Evolutionary conservation across 228 moss, liverwort and hornwort species (phyloP), one percentile per base, ranked within the genome.

Genomic region (Sphagnum fallax): DNA sequence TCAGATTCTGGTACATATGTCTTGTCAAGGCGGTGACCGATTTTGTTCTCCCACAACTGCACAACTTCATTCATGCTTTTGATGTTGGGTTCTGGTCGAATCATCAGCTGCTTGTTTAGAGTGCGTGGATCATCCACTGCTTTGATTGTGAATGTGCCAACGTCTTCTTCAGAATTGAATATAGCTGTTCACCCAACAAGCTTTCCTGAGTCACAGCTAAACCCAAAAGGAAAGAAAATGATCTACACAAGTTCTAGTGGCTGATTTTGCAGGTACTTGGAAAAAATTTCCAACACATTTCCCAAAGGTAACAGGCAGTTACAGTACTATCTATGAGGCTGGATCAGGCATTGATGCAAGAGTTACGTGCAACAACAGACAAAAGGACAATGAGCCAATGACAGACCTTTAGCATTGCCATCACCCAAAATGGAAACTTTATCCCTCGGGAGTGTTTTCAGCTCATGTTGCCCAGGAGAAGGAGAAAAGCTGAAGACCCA

Each of bases 11-110:
- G 8, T 4, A 76, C n/a, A 49, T 74, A 50, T 8, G 51, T 76
- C 57, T 83, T 83, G 18, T 83, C 65, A 12, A 83, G 66, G 2
- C 65, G 62, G 16, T 71, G 60, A 13, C 79, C 76, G 0, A 76
- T 61, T 52, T 74, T 76, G 68, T 83, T 74, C 74, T 79, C 72
- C 83, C 83, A 83, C 7, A 79, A 15, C 6, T 73, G 74, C 53
- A 73, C 71, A n/a, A 76, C 48, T 62, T 79, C 73, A 50, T 67
- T 70, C 13, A 79, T 68, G 6, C 71, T 67, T 4, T 62, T 7
- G 6, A 50, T 6, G 13, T 79, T 83, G 52, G 60, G 49, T 32
- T 74, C 71, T 1, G 62, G 76, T 15, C 75, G 52, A n/a, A 83
- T 69, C 60, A 73, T 61, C 49, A 83, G 71, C 4, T 0, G 10